Base-by-base conservation (phyloP, 805 yeast genomes). In the Pichia californica region DNA sequence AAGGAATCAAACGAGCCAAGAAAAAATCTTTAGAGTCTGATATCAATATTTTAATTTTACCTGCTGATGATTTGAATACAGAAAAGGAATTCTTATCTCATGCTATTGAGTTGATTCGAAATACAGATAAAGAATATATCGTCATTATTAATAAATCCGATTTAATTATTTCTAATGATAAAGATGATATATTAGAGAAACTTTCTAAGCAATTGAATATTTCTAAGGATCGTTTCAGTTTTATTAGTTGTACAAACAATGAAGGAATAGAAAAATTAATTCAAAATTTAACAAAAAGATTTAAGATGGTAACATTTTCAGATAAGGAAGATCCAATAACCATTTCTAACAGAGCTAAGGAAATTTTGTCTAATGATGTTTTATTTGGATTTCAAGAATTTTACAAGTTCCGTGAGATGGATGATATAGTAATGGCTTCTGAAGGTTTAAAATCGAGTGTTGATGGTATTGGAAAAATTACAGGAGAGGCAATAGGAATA, bases 381-480 rank as follows among this genome's bases (percentile, higher is more conserved):
- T 54, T 89, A 1, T 75, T 71, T 40, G 93, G 95, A 0, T 72
- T 91, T 36, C 70, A 75, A n/a, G 79, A 79, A 46, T 88, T 85
- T 55, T 56, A 72, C 15, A 44, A 56, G 2, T 72, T 72, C 57
- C 72, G 69, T 41, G 64, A 70, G 4, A 61, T 68, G 15, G 76
- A 76, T 33, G 97, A 89, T 52, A 77, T 88, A 2, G 91, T 87
- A 0, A 59, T 88, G 31, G 95, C 95, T 0, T 68, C 86, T 0
- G 96, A 91, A 47, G 81, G 83, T 43, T 67, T 93, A 31, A 73
- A 74, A 38, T 73, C 73, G 39, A 79, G 96, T 1, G 79, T 83
- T 16, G 88, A 83, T 13, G 96, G 96, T 0, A 83, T 93, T 31
- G 97, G 97, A 0, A 85, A 81, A 55, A 84, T 93, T 21, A 89